These are phyloP conservation scores for Phlegmacium glaucopus DNA, from an alignment of 768 basidiomycete species.

Conservation along the genomic window DNA sequence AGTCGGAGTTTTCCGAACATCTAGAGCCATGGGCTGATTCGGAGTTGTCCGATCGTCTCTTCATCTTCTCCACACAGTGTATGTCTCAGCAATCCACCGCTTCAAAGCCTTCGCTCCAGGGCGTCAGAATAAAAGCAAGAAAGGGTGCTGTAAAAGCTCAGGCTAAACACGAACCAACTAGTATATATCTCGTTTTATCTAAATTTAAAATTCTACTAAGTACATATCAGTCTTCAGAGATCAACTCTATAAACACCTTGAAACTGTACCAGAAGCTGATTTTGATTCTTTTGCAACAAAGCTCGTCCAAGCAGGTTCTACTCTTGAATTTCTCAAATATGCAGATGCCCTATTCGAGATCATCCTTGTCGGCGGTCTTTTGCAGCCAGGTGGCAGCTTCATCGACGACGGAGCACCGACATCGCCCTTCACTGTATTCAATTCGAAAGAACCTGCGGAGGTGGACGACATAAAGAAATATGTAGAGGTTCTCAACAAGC, in stretches of 20 bases:
- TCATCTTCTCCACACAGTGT: conserved; percentile 45
- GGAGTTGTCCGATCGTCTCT: conserved; percentile 21
- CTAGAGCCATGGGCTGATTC: conserved; percentile 11
- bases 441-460: conserved; percentile 73
- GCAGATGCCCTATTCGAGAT: conserved; percentile 95
- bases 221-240: conserved; percentile 76
- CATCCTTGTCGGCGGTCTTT: conserved; percentile 90
- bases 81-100: conserved; percentile 89
- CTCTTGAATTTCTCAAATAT: conserved; percentile 96
- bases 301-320: conserved; percentile 87
- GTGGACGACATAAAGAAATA: conserved; percentile 90
- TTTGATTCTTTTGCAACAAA: conserved; percentile 81
- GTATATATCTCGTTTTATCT: conserved; percentile 28
- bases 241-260: conserved; percentile 87
- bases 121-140: conserved; percentile 90
- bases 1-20: conserved; percentile 7
- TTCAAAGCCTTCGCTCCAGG: conserved; percentile 87
- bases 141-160: conserved; percentile 91
- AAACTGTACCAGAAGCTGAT: conserved; percentile 74
- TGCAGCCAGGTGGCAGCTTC: conserved; percentile 93
- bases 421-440: conserved; percentile 87
- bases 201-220: conserved; percentile 5
- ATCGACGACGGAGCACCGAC: conserved; percentile 83
- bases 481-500: conserved; percentile 91
- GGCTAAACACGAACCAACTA: conserved; percentile 88